Percentiles rank a stretch among this genome's conserved stretches.
phyloP scores from a whole-genome alignment of 2,329 filamentous ascomycete genomes.

The Clonostachys byssicola region DNA sequence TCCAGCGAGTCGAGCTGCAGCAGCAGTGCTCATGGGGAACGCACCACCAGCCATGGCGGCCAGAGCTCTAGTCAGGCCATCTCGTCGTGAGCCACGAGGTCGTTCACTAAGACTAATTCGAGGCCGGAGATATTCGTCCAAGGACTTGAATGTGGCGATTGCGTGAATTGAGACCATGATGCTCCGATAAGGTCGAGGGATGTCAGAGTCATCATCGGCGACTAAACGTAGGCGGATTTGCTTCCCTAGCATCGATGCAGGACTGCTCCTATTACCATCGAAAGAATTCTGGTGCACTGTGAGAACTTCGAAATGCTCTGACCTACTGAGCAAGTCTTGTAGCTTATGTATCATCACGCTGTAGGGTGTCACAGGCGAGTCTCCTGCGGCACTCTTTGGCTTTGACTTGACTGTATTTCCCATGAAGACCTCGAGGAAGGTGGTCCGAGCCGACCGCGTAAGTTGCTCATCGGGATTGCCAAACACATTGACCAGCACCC shows the following conservation, averaged over 20 bases:
- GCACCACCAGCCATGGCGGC: slow-evolving; percentile 72
- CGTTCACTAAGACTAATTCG: slow-evolving; percentile 80
- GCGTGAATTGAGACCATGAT: slow-evolving; percentile 99
- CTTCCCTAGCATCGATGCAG: slow-evolving; percentile 93
- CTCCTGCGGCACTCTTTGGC: slow-evolving; percentile 57
- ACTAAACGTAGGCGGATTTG: slow-evolving; percentile 86
- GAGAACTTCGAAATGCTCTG: slow-evolving; percentile 96
- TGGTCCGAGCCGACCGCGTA: slow-evolving; percentile 66
- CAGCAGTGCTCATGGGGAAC: slow-evolving; percentile 44
- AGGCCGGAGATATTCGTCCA: slow-evolving; percentile 93
- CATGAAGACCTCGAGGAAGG: slow-evolving; percentile 94
- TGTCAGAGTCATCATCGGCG: slow-evolving; percentile 86
- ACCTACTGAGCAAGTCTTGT: slow-evolving; percentile 91
- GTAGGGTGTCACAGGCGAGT: slow-evolving; percentile 77
- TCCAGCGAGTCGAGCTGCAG: slow-evolving; percentile 36
- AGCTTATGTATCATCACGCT: slow-evolving; percentile 90
- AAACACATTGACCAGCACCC: slow-evolving; percentile 78
- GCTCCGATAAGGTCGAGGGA: slow-evolving; percentile 81
- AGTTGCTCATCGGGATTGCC: slow-evolving; percentile 62
- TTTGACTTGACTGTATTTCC: slow-evolving; percentile 63
- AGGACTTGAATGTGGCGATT: slow-evolving; percentile 93
- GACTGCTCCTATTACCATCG: slow-evolving; percentile 85
- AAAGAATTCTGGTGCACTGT: slow-evolving; percentile 92
- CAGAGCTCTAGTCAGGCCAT: slow-evolving; percentile 63
- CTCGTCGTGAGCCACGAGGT: slow-evolving; percentile 53